These are phyloP conservation scores for Aegilops umbellulata DNA, from an alignment of 176 grass and related monocot species.

Conservation along the genomic window DNA sequence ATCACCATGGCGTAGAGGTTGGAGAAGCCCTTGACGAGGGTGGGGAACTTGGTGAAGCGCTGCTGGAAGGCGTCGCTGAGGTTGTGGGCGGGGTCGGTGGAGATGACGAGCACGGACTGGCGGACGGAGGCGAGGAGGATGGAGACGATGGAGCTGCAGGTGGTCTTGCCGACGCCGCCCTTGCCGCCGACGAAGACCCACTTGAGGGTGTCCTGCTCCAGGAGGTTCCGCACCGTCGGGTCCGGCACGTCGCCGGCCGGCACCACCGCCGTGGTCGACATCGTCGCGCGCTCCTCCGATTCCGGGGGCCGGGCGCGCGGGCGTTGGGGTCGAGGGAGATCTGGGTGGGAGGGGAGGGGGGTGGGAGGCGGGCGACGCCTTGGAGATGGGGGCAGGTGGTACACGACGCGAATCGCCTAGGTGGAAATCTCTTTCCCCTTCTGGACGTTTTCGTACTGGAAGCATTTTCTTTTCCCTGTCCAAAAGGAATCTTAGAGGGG, in stretches of 20 bases:
- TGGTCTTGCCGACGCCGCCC: constrained; percentile 98
- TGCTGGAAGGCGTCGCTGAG: constrained; percentile 99
- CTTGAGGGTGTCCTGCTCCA: constrained; percentile 90
- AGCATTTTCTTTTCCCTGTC: neutral
- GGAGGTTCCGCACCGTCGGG: constrained; percentile 77
- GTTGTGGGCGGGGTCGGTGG: constrained; percentile 99
- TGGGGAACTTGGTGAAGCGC: constrained; percentile 99
- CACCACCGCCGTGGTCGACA: constrained; percentile 34
- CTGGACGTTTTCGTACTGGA: neutral
- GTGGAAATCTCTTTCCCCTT: constrained; percentile 25
- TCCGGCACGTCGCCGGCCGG: constrained; percentile 59
- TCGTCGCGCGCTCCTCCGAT: constrained; percentile 20
- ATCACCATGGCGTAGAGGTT: constrained; percentile 97
- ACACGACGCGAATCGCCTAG: constrained; percentile 21
- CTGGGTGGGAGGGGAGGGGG: neutral
- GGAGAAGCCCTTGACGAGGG: constrained; percentile 89
- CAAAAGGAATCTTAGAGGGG: neutral
- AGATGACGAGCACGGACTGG: constrained; percentile 94
- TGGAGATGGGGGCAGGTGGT: neutral
- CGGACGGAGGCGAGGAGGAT: constrained; percentile 83
- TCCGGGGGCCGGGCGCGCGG: neutral
- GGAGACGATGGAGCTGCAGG: constrained; percentile 94
- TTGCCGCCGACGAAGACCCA: constrained; percentile 99
- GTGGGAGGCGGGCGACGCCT: neutral
- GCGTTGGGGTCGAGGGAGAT: neutral